Percentiles rank a stretch among this genome's conserved stretches.
These are phyloP conservation scores for Orbilia ellipsospora DNA, from an alignment of 2,329 filamentous ascomycete genomes.

Conservation along the genomic window DNA sequence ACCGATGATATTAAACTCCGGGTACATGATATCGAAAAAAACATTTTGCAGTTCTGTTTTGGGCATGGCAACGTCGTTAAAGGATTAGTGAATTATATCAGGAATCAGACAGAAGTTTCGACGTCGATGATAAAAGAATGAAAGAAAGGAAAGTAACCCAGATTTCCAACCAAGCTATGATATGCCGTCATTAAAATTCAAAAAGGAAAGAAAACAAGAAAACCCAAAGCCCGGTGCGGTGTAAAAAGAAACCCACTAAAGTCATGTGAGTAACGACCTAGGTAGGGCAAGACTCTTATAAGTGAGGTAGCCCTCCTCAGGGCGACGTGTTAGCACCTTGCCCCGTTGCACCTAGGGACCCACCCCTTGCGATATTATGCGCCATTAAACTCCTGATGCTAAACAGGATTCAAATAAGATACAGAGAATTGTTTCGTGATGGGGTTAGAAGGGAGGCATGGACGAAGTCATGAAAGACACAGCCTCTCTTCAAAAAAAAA, in stretches of 20 bases:
- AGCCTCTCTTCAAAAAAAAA: conserved; percentile 9
- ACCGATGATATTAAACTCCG: too few species aligned
- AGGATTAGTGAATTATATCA: conserved; percentile 11
- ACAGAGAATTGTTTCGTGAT: conserved; percentile 20
- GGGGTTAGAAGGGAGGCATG: neutral
- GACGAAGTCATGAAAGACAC: conserved; percentile 3
- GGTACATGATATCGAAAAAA: neutral
- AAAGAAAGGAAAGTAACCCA: conserved; percentile 39
- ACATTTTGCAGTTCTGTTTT: conserved; percentile 44
- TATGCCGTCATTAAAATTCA: conserved; percentile 32
- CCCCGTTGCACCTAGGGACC: too few species aligned
- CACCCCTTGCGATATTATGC: too few species aligned
- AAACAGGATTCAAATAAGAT: conserved; percentile 37
- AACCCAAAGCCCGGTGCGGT: too few species aligned
- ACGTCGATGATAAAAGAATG: conserved; percentile 7
- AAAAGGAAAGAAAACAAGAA: too few species aligned
- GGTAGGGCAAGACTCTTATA: neutral
- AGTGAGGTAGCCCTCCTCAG: too few species aligned
- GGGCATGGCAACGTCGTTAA: conserved; percentile 32
- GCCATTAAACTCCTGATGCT: conserved; percentile 52
- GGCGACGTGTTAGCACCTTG: too few species aligned
- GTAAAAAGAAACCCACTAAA: conserved; percentile 12
- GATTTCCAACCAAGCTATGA: conserved; percentile 33
- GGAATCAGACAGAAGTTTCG: neutral
- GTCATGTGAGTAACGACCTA: conserved; percentile 1